These are phyloP conservation scores for Calcarisporium arbuscula DNA, from an alignment of 2,329 filamentous ascomycete genomes.

Conservation along the genomic window DNA sequence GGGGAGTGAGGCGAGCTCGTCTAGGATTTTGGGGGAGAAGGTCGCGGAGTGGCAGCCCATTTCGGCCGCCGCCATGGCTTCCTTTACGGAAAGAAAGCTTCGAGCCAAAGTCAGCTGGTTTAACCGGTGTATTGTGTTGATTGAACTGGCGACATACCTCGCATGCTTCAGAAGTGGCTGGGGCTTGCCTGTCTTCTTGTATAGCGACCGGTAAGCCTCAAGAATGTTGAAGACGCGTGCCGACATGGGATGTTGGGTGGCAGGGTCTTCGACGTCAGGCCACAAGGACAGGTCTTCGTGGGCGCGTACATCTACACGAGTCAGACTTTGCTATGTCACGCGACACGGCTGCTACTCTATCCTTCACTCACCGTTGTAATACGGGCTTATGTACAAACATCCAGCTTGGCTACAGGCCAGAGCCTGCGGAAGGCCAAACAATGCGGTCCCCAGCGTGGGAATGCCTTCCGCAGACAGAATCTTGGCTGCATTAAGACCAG, in stretches of 20 bases:
- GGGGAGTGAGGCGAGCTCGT: conserved; percentile 29
- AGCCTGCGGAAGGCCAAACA: conserved; percentile 41
- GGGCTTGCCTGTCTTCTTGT: conserved; percentile 38
- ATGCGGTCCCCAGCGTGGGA: conserved; percentile 38
- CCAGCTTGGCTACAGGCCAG: conserved; percentile 42
- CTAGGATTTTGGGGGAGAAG: conserved; percentile 32
- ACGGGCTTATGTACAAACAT: conserved; percentile 42
- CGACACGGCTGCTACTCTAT: not conserved
- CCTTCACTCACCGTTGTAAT: conserved; percentile 33
- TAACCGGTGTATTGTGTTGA: not conserved
- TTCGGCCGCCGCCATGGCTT: conserved; percentile 40
- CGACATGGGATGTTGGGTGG: conserved; percentile 39
- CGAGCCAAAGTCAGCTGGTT: conserved; percentile 1
- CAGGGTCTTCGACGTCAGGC: conserved; percentile 40
- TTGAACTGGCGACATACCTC: conserved; percentile 20
- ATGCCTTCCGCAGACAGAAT: conserved; percentile 37
- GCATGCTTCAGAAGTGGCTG: conserved; percentile 43
- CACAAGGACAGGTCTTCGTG: conserved; percentile 37
- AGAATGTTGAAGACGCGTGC: conserved; percentile 41
- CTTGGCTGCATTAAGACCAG: conserved; percentile 38
- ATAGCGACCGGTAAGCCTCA: conserved; percentile 38
- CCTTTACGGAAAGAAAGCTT: conserved; percentile 35
- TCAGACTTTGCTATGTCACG: not conserved
- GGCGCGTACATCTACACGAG: conserved; percentile 31
- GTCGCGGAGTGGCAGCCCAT: conserved; percentile 40